Base-by-base conservation (phyloP, 768 basidiomycete species). In the Russula vinacea region DNA sequence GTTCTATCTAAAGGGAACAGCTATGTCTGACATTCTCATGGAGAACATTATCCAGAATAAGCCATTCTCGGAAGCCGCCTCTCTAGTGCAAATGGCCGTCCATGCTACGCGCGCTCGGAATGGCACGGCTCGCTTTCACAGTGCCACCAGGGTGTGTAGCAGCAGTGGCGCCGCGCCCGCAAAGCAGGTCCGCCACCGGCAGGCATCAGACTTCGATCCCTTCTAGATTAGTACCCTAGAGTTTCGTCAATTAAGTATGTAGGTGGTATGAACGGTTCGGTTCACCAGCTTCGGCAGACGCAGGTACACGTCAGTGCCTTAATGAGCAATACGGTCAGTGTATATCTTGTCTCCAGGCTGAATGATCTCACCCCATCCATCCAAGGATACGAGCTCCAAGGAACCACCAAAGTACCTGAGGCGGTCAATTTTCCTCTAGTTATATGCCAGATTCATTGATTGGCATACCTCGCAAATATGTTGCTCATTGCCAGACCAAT, bases 401-500 rank as follows among this genome's bases (percentile, higher is more conserved):
- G 86, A 87, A 8, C 92, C 92, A 24, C 91, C 90, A 69, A 92
- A 92, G 74, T 92, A 93, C 56, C 89, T 91, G 67, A 6, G 39
- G 50, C 1, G 22, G 29, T 49, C 45, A 3, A 22, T 2, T 24
- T 40, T 59, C 32, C 40, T 29, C 29, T 29, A 13, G n/a, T 54
- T 6, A 56, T n/a, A 60, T 26, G 13, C 33, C 22, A 40, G 45
- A 10, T 14, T 32, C 50, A 62, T 49, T 17, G 32, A 53, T 19
- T 44, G n/a, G 39, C 83, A 62, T 69, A 90, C 83, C 86, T 92
- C 63, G 92, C 86, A 74, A 85, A 93, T 40, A 94, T 92, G 70
- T 91, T 88, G 72, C 92, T 90, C 90, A 94, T 91, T 0, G 92
- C 90, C 22, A 94, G 75, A 6, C 92, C 92, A 51, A 94, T 86